Base-by-base conservation (phyloP, 192 early-diverging fungal genomes). In the Linnemannia hyalina region DNA sequence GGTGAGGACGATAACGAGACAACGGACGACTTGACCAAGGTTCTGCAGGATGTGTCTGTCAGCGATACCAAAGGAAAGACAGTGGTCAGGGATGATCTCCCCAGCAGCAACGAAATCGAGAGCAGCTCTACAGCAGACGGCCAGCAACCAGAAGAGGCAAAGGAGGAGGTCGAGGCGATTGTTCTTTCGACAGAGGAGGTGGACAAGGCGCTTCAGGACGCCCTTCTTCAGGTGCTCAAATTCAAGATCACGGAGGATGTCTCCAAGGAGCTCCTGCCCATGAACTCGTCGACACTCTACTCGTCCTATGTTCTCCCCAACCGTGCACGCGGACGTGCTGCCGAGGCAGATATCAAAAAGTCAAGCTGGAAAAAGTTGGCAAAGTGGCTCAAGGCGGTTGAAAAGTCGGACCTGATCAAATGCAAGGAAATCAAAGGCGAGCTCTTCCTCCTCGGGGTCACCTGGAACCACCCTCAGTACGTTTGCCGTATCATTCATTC, bases 361-460 rank as follows among this genome's bases (percentile, higher is more conserved):
- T 96, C 96, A 8, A 92, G 90, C 40, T 95, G 93, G 90, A 98
- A 98, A 88, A 97, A 98, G 88, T 77, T 95, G 42, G 90, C 93
- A 78, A 98, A 97, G 85, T 97, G 97, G 85, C 88, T 97, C 73
- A 98, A 97, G 79, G 92, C 89, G 18, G 94, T 94, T 81, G 97
- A 98, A 70, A 98, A 98, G 87, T 89, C 90, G 38, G 97, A 96
- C 32, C 76, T 95, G 18, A 74, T 97, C 38, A 96, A 97, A 84
- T 88, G 95, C 26, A 98, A 98, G 84, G 97, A 97, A 41, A 90
- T 91, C 46, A 88, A 89, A 49, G 93, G 95, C 13, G 95, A 96
- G 54, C 89, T 88, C 9, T 75, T 93, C 60, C 70, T 96, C 16
- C 78, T 89, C 41, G 78, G 91, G 9, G 89, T 96, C n/a, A 93